phyloP scores from a whole-genome alignment of 768 basidiomycete genomes.

The Crassisporium funariophilum region DNA sequence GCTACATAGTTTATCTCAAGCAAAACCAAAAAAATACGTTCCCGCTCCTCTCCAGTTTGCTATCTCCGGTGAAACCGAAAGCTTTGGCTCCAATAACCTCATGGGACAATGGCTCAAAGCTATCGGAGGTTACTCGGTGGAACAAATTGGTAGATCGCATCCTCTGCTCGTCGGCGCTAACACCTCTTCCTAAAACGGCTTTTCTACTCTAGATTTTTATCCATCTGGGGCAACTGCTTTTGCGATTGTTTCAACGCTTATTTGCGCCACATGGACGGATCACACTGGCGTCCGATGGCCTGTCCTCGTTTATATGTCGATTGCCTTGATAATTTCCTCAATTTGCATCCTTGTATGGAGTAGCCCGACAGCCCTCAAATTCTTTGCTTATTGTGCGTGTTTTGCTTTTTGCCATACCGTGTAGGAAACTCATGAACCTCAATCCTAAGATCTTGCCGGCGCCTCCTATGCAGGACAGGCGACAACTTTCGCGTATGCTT shows the following conservation, averaged over 20 bases:
- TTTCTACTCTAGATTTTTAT: conserved; percentile 36
- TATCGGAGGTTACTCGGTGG: conserved; percentile 61
- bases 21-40: neutral
- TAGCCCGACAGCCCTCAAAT: conserved; percentile 62
- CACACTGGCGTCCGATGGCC: conserved; percentile 58
- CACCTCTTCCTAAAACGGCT: neutral
- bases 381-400: conserved; percentile 70
- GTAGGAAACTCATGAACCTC: neutral
- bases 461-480: conserved; percentile 78
- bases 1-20: neutral
- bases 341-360: conserved; percentile 65
- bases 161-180: neutral
- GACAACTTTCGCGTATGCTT: conserved; percentile 66
- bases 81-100: conserved; percentile 69
- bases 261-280: conserved; percentile 69
- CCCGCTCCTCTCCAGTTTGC: conserved; percentile 48
- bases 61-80: conserved; percentile 67
- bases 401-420: neutral
- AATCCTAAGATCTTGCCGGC: conserved; percentile 51
- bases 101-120: conserved; percentile 75
- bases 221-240: conserved; percentile 68
- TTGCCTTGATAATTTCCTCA: conserved; percentile 53
- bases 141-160: conserved; percentile 51
- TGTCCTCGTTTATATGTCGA: conserved; percentile 63
- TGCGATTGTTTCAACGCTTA: conserved; percentile 61